Base-by-base conservation (phyloP, 805 yeast species). In the Blastobotrys terrestris region DNA sequence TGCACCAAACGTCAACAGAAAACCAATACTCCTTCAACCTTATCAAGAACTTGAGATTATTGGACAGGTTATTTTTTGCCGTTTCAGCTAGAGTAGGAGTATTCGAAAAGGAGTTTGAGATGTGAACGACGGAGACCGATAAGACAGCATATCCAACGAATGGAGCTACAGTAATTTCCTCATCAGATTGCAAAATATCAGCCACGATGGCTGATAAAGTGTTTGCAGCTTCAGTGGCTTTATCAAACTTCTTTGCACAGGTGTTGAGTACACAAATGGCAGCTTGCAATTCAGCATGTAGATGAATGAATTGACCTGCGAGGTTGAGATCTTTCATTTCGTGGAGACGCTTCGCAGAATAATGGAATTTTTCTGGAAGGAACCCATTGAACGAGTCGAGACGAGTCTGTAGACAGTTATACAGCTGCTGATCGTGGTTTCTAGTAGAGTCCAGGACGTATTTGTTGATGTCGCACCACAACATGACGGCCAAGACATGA, bases 1-100 rank as follows among this genome's bases (percentile, higher is more conserved):
- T 57, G 51, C 71, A 67, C 71, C 71, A 67, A 18, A 66, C 62
- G 2, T 67, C 66, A 3, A 67, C 69, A 43, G 64, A 61, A 31
- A 59, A 60, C 71, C 71, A 67, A 50, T 66, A 68, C 15, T 66
- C 68, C 15, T 67, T 57, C 57, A 67, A 50, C 16, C 54, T 53
- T 18, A 67, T 65, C 44, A 67, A 53, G 19, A 67, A 55, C 47
- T 58, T 58, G 39, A 67, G 57, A 39, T 67, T 67, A 22, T 57
- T 60, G 4, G 71, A 66, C 16, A 67, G 56, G 48, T 65, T 62
- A 53, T 63, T 64, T 51, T 66, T 66, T 2, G 71, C 71, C 44
- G 54, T 51, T 14, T 56, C 59, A 2, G 67, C 54, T 2, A 64
- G 58, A 8, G 57, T 60, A 4, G 63, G 46, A 46, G 67, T 68